These are phyloP conservation scores for Thymus quinquecostatus DNA, from an alignment of 257 asterid species.

Conservation along the genomic window DNA sequence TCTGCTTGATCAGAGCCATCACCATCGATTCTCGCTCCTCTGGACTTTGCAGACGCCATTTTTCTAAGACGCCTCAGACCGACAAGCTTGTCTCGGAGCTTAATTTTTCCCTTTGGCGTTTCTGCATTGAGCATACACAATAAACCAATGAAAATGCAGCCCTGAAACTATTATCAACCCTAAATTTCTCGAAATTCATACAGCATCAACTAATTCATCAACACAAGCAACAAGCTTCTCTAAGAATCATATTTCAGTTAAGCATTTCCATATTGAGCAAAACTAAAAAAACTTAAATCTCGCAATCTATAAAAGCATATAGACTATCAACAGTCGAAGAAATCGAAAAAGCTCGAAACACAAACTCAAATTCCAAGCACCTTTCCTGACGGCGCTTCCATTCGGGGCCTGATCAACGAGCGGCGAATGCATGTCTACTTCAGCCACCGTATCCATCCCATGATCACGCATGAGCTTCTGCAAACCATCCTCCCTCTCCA, in stretches of 20 bases:
- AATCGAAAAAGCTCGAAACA: background rate
- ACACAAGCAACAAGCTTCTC: too few species aligned
- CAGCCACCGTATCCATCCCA: constrained; percentile 17
- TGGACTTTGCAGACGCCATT: constrained; percentile 26
- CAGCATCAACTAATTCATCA: too few species aligned
- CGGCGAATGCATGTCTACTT: constrained; percentile 27
- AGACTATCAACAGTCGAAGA: background rate
- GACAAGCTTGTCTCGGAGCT: constrained; percentile 50
- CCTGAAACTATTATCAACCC: too few species aligned
- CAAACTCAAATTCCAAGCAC: constrained; percentile 27
- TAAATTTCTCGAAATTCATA: too few species aligned
- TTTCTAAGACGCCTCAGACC: constrained; percentile 46
- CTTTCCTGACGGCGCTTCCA: constrained; percentile 28
- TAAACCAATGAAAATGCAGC: too few species aligned
- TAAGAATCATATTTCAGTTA: too few species aligned
- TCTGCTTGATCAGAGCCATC: constrained; percentile 42
- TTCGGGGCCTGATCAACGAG: constrained; percentile 24
- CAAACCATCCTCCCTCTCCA: constrained; percentile 41
- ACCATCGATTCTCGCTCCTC: constrained; percentile 61
- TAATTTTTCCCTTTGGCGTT: constrained; percentile 35
- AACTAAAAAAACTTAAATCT: constrained; percentile 8
- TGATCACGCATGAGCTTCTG: constrained; percentile 34
- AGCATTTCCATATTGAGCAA: too few species aligned
- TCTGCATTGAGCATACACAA: constrained; percentile 34
- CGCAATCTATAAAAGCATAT: constrained; percentile 11